Evolutionary conservation across 441 rosid species (phyloP).

Genomic region (Syzygium malaccense): DNA sequence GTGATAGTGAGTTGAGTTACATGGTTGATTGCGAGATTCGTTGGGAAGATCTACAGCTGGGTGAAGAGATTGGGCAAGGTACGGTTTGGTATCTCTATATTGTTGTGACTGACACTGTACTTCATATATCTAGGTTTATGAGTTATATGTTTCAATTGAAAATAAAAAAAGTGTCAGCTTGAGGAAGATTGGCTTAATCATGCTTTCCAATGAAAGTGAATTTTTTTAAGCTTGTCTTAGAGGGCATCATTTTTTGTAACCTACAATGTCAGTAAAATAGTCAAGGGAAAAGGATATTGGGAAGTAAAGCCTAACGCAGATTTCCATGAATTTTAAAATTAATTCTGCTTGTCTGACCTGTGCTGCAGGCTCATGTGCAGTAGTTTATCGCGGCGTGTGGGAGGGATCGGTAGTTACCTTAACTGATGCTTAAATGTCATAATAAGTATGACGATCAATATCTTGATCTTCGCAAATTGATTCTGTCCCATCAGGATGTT

Average conservation of each 20-base stretch:
- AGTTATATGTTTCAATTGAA: not conserved
- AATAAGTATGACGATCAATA: not conserved
- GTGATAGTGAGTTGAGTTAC: conserved; percentile 25
- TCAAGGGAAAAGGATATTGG: not conserved
- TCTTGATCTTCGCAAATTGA: not conserved
- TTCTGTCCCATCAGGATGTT: conserved; percentile 49
- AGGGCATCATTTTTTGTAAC: not conserved
- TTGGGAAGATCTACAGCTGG: conserved; percentile 66
- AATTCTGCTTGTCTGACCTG: not conserved
- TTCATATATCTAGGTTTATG: not conserved
- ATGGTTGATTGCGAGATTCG: conserved; percentile 44
- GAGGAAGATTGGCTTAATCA: not conserved
- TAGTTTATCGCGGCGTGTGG: conserved; percentile 72
- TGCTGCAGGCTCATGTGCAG: conserved; percentile 63
- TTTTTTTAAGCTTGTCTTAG: not conserved
- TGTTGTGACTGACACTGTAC: not conserved
- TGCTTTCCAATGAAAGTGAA: not conserved
- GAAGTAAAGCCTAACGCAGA: not conserved
- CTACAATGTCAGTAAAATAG: not conserved
- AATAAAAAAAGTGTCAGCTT: not conserved
- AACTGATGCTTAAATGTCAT: not conserved
- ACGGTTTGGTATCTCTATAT: not conserved
- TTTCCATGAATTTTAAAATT: not conserved
- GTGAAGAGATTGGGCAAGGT: conserved; percentile 88
- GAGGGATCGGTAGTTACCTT: conserved; percentile 61